phyloP scores from a whole-genome alignment of 2,329 filamentous ascomycete genomes.

The Lecanoromycetidae sp. region DNA sequence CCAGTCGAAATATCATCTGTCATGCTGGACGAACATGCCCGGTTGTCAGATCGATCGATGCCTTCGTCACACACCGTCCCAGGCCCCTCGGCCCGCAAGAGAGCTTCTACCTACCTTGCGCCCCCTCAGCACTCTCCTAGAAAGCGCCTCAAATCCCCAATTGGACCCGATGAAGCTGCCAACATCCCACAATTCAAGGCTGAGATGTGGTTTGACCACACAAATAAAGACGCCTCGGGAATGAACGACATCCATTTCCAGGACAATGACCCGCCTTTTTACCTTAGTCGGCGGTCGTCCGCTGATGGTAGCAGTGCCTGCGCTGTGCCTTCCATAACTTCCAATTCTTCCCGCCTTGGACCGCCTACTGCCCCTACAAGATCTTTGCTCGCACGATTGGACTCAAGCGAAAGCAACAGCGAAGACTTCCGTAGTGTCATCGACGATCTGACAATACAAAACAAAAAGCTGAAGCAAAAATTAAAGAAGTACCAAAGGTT shows the following conservation, averaged over 20 bases:
- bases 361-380: conserved; percentile 7
- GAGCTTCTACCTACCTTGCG: too few relatives aligned
- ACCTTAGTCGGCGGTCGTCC: conserved; percentile 6
- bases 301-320: conserved; percentile 8
- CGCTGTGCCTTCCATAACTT: conserved; percentile 2
- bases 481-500: conserved; percentile 58
- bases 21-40: too few relatives aligned
- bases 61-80: too few relatives aligned
- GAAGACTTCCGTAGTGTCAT: conserved; percentile 75
- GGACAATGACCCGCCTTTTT: conserved; percentile 18
- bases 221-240: conserved; percentile 11
- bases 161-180: background rate
- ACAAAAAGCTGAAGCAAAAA: conserved; percentile 63
- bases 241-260: conserved; percentile 10
- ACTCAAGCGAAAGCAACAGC: conserved; percentile 42
- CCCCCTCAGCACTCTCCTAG: too few relatives aligned
- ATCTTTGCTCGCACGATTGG: conserved; percentile 14
- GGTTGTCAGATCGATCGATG: too few relatives aligned
- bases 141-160: too few relatives aligned
- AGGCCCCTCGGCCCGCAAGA: too few relatives aligned
- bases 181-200: conserved; percentile 7
- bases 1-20: too few relatives aligned
- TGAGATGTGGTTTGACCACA: conserved; percentile 16
- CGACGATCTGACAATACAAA: conserved; percentile 74
- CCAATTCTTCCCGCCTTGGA: background rate